These are phyloP conservation scores for Penicillium robsamsonii DNA, from an alignment of 495 filamentous ascomycete species.

Conservation along the genomic window DNA sequence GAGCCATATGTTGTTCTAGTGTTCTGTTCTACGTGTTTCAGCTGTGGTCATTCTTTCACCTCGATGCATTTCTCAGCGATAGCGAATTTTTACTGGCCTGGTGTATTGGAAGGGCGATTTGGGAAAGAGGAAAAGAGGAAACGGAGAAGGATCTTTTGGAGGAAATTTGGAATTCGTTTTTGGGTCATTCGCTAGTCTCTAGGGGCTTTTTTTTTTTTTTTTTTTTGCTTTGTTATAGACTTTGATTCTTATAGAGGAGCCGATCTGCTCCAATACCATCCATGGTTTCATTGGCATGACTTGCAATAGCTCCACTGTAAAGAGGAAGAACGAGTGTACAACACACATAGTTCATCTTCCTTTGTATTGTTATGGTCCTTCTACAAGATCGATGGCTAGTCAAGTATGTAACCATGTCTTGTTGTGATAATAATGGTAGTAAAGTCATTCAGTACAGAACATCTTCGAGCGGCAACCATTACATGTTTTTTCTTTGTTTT, in stretches of 20 bases:
- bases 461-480: neutral
- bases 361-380: neutral
- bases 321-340: neutral
- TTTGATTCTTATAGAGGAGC: slow-evolving; percentile 11
- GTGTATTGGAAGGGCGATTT: slow-evolving; percentile 25
- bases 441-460: neutral
- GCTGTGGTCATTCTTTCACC: slow-evolving; percentile 24
- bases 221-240: slow-evolving; percentile 17
- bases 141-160: slow-evolving; percentile 21
- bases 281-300: neutral
- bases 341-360: neutral
- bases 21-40: slow-evolving; percentile 3
- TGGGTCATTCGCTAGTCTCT: slow-evolving; percentile 25
- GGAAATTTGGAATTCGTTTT: slow-evolving; percentile 10
- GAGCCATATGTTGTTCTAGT: slow-evolving; percentile 7
- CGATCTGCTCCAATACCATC: slow-evolving; percentile 7
- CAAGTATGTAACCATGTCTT: too few species aligned
- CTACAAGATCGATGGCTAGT: neutral
- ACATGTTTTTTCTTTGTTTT: neutral
- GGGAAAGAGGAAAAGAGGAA: slow-evolving; percentile 22
- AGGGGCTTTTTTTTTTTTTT: neutral
- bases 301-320: neutral
- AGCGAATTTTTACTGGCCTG: slow-evolving; percentile 21
- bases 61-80: slow-evolving; percentile 46
- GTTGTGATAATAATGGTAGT: neutral